These are phyloP conservation scores for Zygoascus sp. DNA, from an alignment of 1,139 yeast species.

Conservation along the genomic window DNA sequence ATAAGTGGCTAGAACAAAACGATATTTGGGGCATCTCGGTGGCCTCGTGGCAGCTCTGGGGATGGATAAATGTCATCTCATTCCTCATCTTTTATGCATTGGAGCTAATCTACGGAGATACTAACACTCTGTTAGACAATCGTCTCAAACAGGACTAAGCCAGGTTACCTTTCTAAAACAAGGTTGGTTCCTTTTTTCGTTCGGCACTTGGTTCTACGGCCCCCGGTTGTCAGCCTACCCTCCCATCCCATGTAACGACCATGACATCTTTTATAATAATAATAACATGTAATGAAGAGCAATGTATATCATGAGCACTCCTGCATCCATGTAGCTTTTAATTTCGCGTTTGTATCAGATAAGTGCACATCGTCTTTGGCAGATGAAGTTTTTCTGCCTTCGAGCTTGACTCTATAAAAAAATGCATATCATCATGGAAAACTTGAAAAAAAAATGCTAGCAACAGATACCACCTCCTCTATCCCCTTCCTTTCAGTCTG, in stretches of 20 bases:
- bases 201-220: no score
- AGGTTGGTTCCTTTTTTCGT: no score
- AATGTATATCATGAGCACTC: conserved; percentile 14
- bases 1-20: conserved; percentile 20
- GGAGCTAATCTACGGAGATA: conserved; percentile 52
- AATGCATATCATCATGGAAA: conserved; percentile 10
- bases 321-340: no score
- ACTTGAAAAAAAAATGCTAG: no score
- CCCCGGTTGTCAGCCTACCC: neutral
- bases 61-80: conserved; percentile 85
- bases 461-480: neutral
- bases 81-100: conserved; percentile 74
- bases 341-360: conserved; percentile 15
- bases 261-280: no score
- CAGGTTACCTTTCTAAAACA: neutral
- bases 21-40: conserved; percentile 54
- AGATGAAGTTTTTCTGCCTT: conserved; percentile 40
- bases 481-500: conserved; percentile 37
- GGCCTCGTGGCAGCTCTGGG: conserved; percentile 81
- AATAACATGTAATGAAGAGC: neutral
- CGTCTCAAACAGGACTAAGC: conserved; percentile 8
- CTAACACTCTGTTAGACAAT: conserved; percentile 22
- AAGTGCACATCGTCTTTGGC: conserved; percentile 47
- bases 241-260: no score
- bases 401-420: conserved; percentile 88